Evolutionary conservation across 78 protist species (phyloP).

Genomic region (Corallochytrium limacisporum): DNA sequence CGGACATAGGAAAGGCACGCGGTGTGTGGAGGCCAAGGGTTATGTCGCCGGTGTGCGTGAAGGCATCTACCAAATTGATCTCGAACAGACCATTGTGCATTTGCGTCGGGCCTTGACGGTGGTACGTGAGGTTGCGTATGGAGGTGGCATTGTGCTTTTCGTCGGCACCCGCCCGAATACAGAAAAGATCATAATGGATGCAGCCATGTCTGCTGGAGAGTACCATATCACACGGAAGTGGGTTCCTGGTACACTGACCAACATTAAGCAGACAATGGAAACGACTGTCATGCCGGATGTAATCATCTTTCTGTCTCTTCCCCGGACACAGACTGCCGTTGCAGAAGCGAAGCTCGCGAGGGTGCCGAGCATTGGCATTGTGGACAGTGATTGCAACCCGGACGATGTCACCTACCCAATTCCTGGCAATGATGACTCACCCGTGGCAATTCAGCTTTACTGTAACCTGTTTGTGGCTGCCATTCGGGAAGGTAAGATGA

Average conservation of each 20-base stretch:
- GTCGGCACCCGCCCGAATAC: neutral
- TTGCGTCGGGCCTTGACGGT: conserved; percentile 1
- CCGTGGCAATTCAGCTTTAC: neutral
- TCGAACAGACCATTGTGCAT: conserved; percentile 5
- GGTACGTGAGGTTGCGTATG: neutral
- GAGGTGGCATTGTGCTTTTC: conserved; percentile 1
- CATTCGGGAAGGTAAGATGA: neutral
- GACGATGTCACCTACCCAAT: neutral
- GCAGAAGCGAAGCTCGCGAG: neutral
- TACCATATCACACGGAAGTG: neutral
- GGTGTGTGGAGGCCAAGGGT: no score
- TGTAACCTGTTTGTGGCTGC: neutral
- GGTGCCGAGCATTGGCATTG: neutral
- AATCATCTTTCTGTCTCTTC: neutral
- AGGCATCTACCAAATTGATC: neutral
- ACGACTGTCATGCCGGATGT: neutral
- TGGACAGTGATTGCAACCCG: neutral
- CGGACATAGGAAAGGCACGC: no score
- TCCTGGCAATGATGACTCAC: conserved; percentile 1
- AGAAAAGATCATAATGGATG: neutral
- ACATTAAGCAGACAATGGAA: neutral
- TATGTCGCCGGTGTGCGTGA: conserved; percentile 9
- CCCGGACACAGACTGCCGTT: neutral
- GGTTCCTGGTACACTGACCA: neutral
- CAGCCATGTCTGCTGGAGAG: neutral